Evolutionary conservation across 176 grass and related monocot genomes (phyloP).

Genomic region (Triticum monococcum): DNA sequence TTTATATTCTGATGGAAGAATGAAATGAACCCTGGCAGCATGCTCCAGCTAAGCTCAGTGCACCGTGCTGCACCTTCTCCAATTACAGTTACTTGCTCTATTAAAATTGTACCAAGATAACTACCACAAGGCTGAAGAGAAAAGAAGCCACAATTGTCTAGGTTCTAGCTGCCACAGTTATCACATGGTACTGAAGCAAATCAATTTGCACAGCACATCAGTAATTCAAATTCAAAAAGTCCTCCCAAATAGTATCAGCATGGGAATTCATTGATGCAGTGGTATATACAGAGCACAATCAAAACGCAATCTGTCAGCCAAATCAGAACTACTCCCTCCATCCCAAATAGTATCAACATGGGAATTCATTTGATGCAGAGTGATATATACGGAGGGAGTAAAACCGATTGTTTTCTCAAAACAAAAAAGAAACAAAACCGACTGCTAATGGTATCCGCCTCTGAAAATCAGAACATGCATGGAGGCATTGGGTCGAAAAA

Average conservation of each 20-base stretch:
- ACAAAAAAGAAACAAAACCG: neutral
- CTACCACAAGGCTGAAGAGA: neutral
- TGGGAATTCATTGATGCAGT: neutral
- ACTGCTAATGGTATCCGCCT: neutral
- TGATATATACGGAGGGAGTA: no score
- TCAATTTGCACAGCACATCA: neutral
- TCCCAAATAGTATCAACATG: no score
- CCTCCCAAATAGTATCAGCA: neutral
- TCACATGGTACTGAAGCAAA: neutral
- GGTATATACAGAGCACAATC: neutral
- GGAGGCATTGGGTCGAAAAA: neutral
- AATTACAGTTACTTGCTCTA: slow-evolving; percentile 13
- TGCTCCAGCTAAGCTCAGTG: slow-evolving; percentile 5
- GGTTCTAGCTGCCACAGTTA: neutral
- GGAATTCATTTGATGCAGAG: no score
- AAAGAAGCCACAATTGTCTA: neutral
- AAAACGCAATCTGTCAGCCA: neutral
- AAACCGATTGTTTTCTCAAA: neutral
- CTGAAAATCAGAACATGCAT: neutral
- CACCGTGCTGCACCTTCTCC: neutral
- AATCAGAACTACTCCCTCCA: neutral
- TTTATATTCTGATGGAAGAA: slow-evolving; percentile 8
- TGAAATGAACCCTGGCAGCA: neutral
- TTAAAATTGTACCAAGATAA: neutral
- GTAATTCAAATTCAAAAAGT: no score